Percentiles rank a stretch among this genome's conserved stretches.
These are phyloP conservation scores for Mucor saturninus DNA, from an alignment of 371 early-diverging fungal species.

Conservation along the genomic window DNA sequence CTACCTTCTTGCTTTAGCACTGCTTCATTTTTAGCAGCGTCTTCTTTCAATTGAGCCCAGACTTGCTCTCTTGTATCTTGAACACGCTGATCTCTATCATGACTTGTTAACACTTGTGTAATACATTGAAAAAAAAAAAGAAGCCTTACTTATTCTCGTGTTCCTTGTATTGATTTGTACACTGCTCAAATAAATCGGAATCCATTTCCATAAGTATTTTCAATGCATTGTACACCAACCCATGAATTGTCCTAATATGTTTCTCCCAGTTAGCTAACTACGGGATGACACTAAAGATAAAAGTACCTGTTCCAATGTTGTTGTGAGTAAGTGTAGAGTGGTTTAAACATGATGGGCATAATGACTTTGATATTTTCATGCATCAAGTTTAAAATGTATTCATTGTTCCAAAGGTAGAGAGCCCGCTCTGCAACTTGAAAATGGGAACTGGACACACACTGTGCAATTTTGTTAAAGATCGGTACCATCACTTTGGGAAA, in stretches of 20 bases:
- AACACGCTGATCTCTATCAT: not conserved
- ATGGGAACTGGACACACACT: constrained; percentile 93
- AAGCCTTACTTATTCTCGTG: constrained; percentile 16
- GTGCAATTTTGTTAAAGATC: constrained; percentile 87
- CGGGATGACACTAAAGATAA: not conserved
- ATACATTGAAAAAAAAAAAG: not conserved
- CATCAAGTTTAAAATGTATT: constrained; percentile 91
- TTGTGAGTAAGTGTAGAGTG: constrained; percentile 90
- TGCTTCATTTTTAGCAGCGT: constrained; percentile 1
- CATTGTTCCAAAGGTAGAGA: constrained; percentile 96
- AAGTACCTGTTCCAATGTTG: constrained; percentile 93
- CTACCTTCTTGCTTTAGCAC: not conserved
- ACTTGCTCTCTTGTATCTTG: not conserved
- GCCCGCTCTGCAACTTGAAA: constrained; percentile 98
- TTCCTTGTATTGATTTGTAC: constrained; percentile 74
- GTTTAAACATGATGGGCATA: constrained; percentile 92
- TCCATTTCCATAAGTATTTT: constrained; percentile 92
- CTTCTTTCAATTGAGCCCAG: constrained; percentile 12
- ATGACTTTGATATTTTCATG: constrained; percentile 87
- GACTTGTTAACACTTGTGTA: too few species aligned
- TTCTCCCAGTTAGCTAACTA: too few species aligned
- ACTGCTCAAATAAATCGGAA: constrained; percentile 89
- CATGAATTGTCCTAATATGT: constrained; percentile 78
- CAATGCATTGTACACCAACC: constrained; percentile 88
- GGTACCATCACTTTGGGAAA: constrained; percentile 88